Conservation (phyloP, 1,284 basidiomycete species). For the Cryptococcus maquisensis region DNA sequence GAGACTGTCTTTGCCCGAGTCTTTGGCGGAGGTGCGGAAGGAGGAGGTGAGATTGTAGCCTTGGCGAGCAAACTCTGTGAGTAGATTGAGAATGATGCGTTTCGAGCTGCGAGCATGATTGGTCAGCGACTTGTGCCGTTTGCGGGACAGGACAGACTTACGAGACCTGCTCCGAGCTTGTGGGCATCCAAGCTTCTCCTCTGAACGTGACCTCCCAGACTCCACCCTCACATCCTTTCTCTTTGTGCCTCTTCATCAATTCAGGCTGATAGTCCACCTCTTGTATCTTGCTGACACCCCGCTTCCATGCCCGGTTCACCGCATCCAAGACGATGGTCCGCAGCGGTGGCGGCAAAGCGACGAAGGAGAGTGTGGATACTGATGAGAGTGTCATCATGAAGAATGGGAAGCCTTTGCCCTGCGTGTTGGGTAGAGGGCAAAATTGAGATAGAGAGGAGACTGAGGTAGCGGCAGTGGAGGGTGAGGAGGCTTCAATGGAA, state of each 20-base stretch:
- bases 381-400: slow-evolving; percentile 40
- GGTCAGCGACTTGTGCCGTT: neutral
- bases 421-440: slow-evolving; percentile 34
- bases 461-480: slow-evolving; percentile 32
- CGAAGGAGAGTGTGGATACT: slow-evolving; percentile 37
- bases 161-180: slow-evolving; percentile 39
- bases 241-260: slow-evolving; percentile 37
- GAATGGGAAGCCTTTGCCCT: slow-evolving; percentile 31
- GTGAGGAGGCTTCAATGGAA: slow-evolving; percentile 2
- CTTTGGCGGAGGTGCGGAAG: slow-evolving; percentile 42
- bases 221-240: slow-evolving; percentile 42
- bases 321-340: slow-evolving; percentile 33
- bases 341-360: slow-evolving; percentile 34
- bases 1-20: slow-evolving; percentile 44
- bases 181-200: slow-evolving; percentile 39
- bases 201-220: slow-evolving; percentile 44
- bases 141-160: slow-evolving; percentile 20
- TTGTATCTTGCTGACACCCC: slow-evolving; percentile 27
- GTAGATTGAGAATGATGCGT: slow-evolving; percentile 40
- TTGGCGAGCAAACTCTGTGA: slow-evolving; percentile 36
- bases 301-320: slow-evolving; percentile 34
- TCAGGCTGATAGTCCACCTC: slow-evolving; percentile 42
- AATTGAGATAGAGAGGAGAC: slow-evolving; percentile 24
- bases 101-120: slow-evolving; percentile 28
- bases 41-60: slow-evolving; percentile 38